Base-by-base conservation (phyloP, 352 stramenopile genomes). In the Phytophthora cactorum region DNA sequence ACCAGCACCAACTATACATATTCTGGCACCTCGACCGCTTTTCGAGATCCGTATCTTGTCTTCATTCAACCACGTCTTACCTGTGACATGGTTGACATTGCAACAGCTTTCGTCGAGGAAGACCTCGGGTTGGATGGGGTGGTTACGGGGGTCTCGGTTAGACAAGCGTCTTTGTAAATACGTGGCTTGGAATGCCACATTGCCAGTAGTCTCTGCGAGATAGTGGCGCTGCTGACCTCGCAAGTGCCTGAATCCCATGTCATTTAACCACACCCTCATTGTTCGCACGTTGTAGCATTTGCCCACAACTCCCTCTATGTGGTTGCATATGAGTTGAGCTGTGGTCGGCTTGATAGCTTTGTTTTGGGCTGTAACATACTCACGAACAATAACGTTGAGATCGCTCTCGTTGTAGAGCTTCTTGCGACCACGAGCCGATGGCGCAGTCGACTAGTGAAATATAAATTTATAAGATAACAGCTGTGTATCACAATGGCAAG, bases 21-120 rank as follows among this genome's bases (percentile, higher is more conserved):
- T 52, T 8, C 56, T 63, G 9, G 28, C 15, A 14, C 47, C 47
- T 22, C 47, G 34, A 2, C 36, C 58, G 25, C 58, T 65, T 39
- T 54, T 54, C 1, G 58, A 39, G 12, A 39, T 39, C 7, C 22
- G 34, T 39, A 39, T 41, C 44, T 32, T 14, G 4, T 34, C 60
- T 52, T 12, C 59, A 12, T 39, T 22, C 22, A 22, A 22, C 22
- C 22, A 60, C 4, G 29, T 62, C 22, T 71, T 71, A 2, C 49
- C 49, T 6, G 65, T 41, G 39, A 57, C 41, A 27, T 66, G 47
- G 22, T 39, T 74, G 51, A 66, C 29, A 47, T 74, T 74, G 46
- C 55, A 57, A 47, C 65, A 68, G 8, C 60, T 70, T 75, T 22
- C 67, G 22, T 75, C 56, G 4, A 70, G 39, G n/a, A 66, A 75